Evolutionary conservation across 2,329 filamentous ascomycete genomes (phyloP), one percentile per base, ranked within the genome.

Genomic region (Ramularia endophylla): DNA sequence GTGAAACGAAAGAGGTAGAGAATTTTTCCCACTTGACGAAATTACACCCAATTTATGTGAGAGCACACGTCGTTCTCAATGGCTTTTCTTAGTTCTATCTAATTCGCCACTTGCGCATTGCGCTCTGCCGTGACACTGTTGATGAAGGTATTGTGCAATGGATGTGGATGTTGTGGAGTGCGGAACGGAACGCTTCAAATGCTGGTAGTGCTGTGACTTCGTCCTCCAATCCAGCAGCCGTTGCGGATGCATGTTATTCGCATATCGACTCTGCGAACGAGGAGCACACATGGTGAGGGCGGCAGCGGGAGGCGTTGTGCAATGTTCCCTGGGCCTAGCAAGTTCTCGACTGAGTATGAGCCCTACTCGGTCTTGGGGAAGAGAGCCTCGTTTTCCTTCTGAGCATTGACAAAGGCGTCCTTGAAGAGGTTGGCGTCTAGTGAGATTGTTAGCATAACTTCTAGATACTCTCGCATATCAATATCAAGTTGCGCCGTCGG

Each of bases 341-440:
- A 16, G 15, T 20, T 27, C 15, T 40, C 27, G 17, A 11, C 34
- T 18, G 28, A 7, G n/a, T 7, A 25, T 36, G 13, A 27, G n/a
- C 6, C 30, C 33, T 51, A 47, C 25, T 55, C 54, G 20, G 44
- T 45, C 51, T 60, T 60, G 49, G 40, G 72, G 72, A 95, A 94
- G 44, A 95, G 74, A 53, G 78, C 80, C 75, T 92, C 88, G 70
- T 97, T 98, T 65, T 95, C 88, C 72, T 90, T 81, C 74, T 95
- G 89, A 40, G 92, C 90, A 76, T 94, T 88, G 72, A 94, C 81
- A 74, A 97, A 97, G 43, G 87, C 83, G 54, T 97, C 90, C 78
- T 95, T 97, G 81, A 98, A 97, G 47, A 81, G 74, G 69, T 95
- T 94, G 74, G 92, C 92, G 63, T 97, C 88, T 95, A 51, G 13